Evolutionary conservation across 371 early-diverging fungal species (phyloP), one percentile per base, ranked within the genome.

Genomic region (Vairimorpha necatrix): DNA sequence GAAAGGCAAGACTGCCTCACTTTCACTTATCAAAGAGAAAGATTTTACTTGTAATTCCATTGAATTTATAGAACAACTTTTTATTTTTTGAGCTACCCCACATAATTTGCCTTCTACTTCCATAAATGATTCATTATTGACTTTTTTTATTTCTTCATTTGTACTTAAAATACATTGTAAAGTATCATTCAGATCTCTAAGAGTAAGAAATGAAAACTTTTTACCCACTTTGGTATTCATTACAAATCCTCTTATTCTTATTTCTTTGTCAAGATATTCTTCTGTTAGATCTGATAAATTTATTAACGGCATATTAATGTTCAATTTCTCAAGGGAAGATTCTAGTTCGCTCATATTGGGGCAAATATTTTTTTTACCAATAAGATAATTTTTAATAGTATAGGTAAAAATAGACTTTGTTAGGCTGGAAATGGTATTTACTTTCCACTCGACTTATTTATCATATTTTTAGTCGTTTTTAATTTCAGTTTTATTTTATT

Each of bases 1-100:
- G 88, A 97, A 96, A 4, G 98, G 96, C 63, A 98, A 88, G n/a
- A 62, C 70, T 26, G 70, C 75, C 11, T 36, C 63, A 14, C 77
- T 76, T 13, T n/a, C 24, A 2, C 80, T 76, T 0, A 84, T 24
- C 9, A 82, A 53, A 24, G 42, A 13, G 1, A 84, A 36, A 18
- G 33, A 39, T 2, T 47, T 36, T 18, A 81, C 67, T 14, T 75
- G 73, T n/a, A 86, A 38, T 70, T 86, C 86, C 34, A 75, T 38
- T 33, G 75, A 48, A 32, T 75, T 33, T 16, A 81, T 77, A 14
- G 79, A 69, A 69, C 86, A 86, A 11, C 76, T 77, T 50, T 39
- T 47, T 22, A 86, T 68, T 36, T 71, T 76, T 16, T 16, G 72
- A n/a, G 53, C 63, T n/a, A 74, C 74, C 26, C 20, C 53, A 0